These are phyloP conservation scores for Coccomyxa sp. DNA, from an alignment of 139 green algal species.

Conservation along the genomic window DNA sequence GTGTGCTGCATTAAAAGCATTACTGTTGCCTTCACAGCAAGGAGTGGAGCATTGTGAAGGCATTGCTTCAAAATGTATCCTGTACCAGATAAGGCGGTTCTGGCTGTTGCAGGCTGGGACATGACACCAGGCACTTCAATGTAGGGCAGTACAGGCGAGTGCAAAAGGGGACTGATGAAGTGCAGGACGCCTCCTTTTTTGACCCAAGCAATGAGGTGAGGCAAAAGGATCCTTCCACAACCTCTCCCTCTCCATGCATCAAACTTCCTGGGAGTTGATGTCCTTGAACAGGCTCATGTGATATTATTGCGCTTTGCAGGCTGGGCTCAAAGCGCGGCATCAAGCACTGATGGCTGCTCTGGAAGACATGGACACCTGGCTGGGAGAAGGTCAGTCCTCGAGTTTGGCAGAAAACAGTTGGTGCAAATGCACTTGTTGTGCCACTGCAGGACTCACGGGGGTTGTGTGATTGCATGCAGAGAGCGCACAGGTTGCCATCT, in stretches of 20 bases:
- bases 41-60: not conserved
- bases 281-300: not conserved
- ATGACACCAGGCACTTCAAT: conserved; percentile 91
- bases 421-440: too few relatives aligned
- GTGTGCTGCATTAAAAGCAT: too few relatives aligned
- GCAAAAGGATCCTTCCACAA: not conserved
- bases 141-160: conserved; percentile 84
- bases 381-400: conserved; percentile 30
- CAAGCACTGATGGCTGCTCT: conserved; percentile 73
- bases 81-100: not conserved
- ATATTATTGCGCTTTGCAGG: conserved; percentile 27
- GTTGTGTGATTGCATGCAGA: conserved; percentile 31
- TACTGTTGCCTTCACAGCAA: too few relatives aligned
- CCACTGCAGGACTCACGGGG: not conserved
- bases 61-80: not conserved
- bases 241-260: not conserved
- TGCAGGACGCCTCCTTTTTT: conserved; percentile 85
- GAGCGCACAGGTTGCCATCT: conserved; percentile 82
- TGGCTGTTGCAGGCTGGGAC: conserved; percentile 69
- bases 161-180: conserved; percentile 33
- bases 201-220: conserved; percentile 69
- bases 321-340: conserved; percentile 65
- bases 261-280: not conserved
- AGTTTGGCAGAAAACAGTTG: too few relatives aligned
- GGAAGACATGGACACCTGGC: conserved; percentile 80